Evolutionary conservation across 345 rosid genomes (phyloP), one percentile per base, ranked within the genome.

Genomic region (Balakata baccata): DNA sequence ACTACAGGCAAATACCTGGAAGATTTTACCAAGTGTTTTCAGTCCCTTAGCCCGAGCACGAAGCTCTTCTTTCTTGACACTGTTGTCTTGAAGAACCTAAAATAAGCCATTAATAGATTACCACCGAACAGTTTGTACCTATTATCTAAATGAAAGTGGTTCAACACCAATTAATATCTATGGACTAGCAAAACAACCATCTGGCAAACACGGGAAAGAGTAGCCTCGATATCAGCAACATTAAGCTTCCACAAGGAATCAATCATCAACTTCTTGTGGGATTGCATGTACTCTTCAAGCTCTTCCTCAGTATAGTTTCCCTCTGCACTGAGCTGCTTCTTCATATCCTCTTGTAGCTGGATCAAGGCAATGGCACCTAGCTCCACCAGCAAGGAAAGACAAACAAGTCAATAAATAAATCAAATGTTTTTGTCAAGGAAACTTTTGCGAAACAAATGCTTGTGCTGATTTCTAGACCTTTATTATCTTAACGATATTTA

Each of bases 231-330:
- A 77, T 95, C 99, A 46, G 99, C 97, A 58, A 95, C 98, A 14
- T 95, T 95, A 77, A 95, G 98, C 83, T 95, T 95, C 99, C 99
- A 95, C 66, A 92, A 81, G 17, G 98, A 95, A 87, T 92, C 98
- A 74, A 83, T 87, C 99, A 92, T 89, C 85, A 91, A 79, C 77
- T 94, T 87, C 78, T 95, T 95, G 84, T 92, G 91, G 65, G 98
- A 79, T 71, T 87, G 88, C 85, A 92, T 82, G 67, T 92, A 95
- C 68, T 81, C 89, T 86, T 92, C 98, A 82, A 95, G 97, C 85
- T 95, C 94, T 85, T 89, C 89, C 76, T 91, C 96, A 0, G 97
- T 91, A 72, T 87, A 89, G 74, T 92, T 89, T 63, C 97, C 97
- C 85, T 92, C 94, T 13, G 93, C 75, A 76, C 72, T 91, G 47